phyloP scores from a whole-genome alignment of 2,329 filamentous ascomycete species.

The Iodosphaeria phyllophila region DNA sequence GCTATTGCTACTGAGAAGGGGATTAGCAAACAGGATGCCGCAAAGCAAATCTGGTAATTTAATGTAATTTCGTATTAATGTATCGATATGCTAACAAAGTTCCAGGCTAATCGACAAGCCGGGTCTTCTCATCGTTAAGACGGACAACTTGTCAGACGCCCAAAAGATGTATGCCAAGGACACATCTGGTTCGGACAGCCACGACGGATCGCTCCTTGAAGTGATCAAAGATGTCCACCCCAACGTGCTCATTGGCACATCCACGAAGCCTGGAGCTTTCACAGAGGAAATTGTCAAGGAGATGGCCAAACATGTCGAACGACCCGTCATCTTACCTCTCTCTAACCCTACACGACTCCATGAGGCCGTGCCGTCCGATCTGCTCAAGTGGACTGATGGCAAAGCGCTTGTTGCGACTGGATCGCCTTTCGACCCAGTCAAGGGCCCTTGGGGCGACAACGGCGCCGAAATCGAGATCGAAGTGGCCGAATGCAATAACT shows the following conservation, averaged over 20 bases:
- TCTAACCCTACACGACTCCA: conserved; percentile 75
- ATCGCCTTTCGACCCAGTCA: conserved; percentile 62
- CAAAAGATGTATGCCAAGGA: conserved; percentile 50
- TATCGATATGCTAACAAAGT: conserved; percentile 1
- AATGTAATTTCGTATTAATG: neutral
- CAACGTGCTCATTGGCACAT: conserved; percentile 70
- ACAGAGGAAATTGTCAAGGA: conserved; percentile 54
- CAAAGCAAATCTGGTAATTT: conserved; percentile 56
- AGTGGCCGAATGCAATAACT: conserved; percentile 75
- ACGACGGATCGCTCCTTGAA: conserved; percentile 38
- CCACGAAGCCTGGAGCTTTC: conserved; percentile 59
- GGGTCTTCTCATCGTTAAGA: conserved; percentile 49
- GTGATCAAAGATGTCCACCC: conserved; percentile 57
- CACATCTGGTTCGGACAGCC: conserved; percentile 41
- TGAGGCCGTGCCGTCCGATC: conserved; percentile 60
- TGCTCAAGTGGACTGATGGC: conserved; percentile 63
- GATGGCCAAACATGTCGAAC: conserved; percentile 55
- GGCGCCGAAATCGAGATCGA: conserved; percentile 25
- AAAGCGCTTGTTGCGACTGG: conserved; percentile 68
- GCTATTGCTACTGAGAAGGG: conserved; percentile 52
- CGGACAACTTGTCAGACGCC: conserved; percentile 41
- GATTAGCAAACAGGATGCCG: conserved; percentile 54
- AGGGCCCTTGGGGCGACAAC: conserved; percentile 31
- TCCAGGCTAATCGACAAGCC: conserved; percentile 63
- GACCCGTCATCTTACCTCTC: conserved; percentile 64